Conservation (phyloP, 306 rosid genomes). For the Vicia faba region DNA sequence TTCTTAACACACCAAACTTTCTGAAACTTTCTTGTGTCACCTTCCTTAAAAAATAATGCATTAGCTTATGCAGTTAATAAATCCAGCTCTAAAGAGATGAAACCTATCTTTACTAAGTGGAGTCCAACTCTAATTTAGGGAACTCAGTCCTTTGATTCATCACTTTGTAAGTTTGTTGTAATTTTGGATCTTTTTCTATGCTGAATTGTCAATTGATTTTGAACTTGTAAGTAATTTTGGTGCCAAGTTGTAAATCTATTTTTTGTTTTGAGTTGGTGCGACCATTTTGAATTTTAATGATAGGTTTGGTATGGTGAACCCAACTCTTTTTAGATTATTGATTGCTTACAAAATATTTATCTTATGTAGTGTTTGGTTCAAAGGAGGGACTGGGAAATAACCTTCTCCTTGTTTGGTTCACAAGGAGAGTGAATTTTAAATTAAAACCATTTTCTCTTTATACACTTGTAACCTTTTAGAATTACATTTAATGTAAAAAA, state of each 20-base stretch:
- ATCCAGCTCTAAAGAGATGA: not conserved
- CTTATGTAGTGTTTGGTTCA: not conserved
- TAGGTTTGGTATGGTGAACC: not conserved
- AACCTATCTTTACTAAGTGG: not conserved
- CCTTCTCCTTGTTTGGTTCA: not conserved
- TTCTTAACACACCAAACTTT: not conserved
- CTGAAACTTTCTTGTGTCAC: constrained; percentile 5
- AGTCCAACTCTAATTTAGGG: not conserved
- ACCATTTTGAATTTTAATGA: not conserved
- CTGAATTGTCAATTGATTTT: not conserved
- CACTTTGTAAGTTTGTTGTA: not conserved
- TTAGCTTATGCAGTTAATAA: not conserved
- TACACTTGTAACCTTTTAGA: not conserved
- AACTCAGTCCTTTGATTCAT: not conserved
- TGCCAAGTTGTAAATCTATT: too few species aligned
- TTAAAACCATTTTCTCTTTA: not conserved
- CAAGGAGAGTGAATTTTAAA: not conserved
- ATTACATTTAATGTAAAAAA: not conserved
- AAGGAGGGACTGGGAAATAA: not conserved
- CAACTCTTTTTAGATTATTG: not conserved
- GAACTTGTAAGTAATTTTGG: too few species aligned
- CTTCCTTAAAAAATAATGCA: not conserved
- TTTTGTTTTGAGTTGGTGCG: too few species aligned
- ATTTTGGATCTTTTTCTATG: not conserved
- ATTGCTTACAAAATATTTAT: not conserved